Base-by-base conservation (phyloP, 345 rosid genomes). In the Turnera subulata region DNA sequence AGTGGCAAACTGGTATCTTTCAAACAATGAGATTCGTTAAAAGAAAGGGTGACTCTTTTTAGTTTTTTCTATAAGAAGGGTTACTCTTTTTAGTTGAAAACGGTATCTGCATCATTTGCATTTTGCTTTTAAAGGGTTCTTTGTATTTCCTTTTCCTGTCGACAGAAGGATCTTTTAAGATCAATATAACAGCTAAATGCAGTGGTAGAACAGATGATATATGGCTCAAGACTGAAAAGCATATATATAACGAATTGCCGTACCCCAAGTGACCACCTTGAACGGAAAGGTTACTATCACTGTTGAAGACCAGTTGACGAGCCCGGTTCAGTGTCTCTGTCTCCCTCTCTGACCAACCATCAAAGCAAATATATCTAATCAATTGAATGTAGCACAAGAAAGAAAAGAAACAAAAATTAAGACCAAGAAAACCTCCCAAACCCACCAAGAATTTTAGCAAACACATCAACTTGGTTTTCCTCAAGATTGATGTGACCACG, bases 271-370 rank as follows among this genome's bases (percentile, higher is more conserved):
- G 75, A 35, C 64, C 63, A 16, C 68, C 80, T 67, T 63, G 86
- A 58, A 66, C 74, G 60, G 86, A 74, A 69, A 78, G 62, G 81
- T 53, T 80, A 79, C 50, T 80, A 66, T 90, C 96, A 72, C 73
- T 82, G 50, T 64, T 85, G 76, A 81, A 85, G 69, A 94, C 96
- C 71, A 94, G 80, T 83, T 90, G 96, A 71, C 97, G 97, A 78
- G 99, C 99, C 50, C 83, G 83, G 84, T 85, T 94, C 79, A 94
- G 84, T 52, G 95, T 85, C 73, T 94, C 99, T 62, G 97, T 90
- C 84, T 94, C 99, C 54, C 97, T 85, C 69, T 94, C 99, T 94
- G 84, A 67, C 33, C 71, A 69, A 13, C 64, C 63, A 61, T 63
- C 33, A 43, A 32, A 25, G 25, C 39, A 65, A 23, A 73, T n/a